Conservation (phyloP, 768 basidiomycete species). For the Mycena sanguinolenta region DNA sequence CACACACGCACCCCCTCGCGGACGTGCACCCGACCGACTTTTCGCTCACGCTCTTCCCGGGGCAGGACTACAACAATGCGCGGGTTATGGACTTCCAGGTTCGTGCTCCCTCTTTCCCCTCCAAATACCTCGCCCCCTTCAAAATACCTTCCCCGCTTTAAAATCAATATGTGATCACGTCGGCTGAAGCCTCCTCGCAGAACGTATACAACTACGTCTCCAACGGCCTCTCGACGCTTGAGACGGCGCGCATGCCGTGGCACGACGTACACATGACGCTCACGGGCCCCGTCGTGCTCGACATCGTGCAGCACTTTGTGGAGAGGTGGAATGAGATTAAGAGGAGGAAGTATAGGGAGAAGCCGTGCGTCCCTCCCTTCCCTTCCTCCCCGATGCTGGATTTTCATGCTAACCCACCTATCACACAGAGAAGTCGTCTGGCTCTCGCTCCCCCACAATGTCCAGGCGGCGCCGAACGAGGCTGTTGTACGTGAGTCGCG, state of each 20-base stretch:
- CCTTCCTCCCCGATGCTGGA: neutral
- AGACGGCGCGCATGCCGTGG: constrained; percentile 91
- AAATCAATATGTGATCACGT: too few species aligned
- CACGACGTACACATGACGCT: constrained; percentile 96
- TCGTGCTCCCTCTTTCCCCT: neutral
- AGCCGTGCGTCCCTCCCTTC: constrained; percentile 10
- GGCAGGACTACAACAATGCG: constrained; percentile 95
- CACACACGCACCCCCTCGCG: constrained; percentile 88
- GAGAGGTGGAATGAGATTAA: constrained; percentile 95
- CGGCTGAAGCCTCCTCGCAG: neutral
- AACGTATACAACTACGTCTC: constrained; percentile 83
- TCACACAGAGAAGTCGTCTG: constrained; percentile 64
- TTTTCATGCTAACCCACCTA: constrained; percentile 6
- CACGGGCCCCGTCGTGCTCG: constrained; percentile 85
- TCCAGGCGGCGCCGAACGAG: constrained; percentile 73
- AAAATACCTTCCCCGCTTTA: too few species aligned
- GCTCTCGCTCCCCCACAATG: constrained; percentile 86
- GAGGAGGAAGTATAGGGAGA: constrained; percentile 68
- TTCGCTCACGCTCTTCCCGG: constrained; percentile 86
- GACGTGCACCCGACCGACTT: constrained; percentile 95
- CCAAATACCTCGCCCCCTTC: too few species aligned
- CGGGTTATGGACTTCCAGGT: constrained; percentile 84
- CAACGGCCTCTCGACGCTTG: constrained; percentile 75
- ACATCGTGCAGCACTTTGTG: constrained; percentile 92
- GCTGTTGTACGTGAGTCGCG: constrained; percentile 61